A percentile compares a stretch with the other conserved stretches of the same genome.
These are phyloP conservation scores for Phytophthora boehmeriae DNA, from an alignment of 352 stramenopile species.

Conservation along the genomic window DNA sequence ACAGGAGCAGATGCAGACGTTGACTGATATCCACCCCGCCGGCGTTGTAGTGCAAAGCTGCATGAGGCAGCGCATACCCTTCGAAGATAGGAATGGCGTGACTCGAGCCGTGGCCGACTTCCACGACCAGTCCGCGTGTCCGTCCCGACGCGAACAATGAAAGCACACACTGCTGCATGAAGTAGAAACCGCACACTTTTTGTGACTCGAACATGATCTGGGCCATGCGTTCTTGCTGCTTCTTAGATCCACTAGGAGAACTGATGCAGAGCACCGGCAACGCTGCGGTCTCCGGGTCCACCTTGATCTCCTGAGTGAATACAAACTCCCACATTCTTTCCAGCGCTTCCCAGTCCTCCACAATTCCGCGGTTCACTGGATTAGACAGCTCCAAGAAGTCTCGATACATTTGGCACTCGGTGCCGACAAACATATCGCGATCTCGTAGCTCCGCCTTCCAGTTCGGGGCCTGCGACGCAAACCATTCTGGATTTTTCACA, in stretches of 20 bases:
- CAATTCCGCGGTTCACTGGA: conserved; percentile 76
- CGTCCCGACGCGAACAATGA: conserved; percentile 88
- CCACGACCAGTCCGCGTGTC: conserved; percentile 86
- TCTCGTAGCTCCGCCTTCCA: conserved; percentile 75
- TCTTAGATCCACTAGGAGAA: conserved; percentile 56
- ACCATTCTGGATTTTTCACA: conserved; percentile 85
- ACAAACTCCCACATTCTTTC: conserved; percentile 88
- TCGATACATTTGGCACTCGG: conserved; percentile 66
- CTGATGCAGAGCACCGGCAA: conserved; percentile 75
- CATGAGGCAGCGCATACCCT: conserved; percentile 80
- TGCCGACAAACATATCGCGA: conserved; percentile 70
- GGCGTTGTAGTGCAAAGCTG: conserved; percentile 65
- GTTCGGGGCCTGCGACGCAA: conserved; percentile 59
- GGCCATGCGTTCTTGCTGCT: conserved; percentile 80
- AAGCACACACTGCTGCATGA: conserved; percentile 84
- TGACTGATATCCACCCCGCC: conserved; percentile 82
- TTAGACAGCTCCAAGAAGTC: conserved; percentile 74
- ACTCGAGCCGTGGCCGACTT: conserved; percentile 85
- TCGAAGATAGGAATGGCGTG: conserved; percentile 90
- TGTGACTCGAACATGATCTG: conserved; percentile 90
- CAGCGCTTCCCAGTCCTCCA: conserved; percentile 87
- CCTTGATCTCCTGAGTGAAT: conserved; percentile 76
- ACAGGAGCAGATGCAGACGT: conserved; percentile 70
- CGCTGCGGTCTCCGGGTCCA: conserved; percentile 76
- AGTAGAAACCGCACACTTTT: conserved; percentile 84